Evolutionary conservation across 2,329 filamentous ascomycete species (phyloP).

Genomic region (Talaromyces sp.): DNA sequence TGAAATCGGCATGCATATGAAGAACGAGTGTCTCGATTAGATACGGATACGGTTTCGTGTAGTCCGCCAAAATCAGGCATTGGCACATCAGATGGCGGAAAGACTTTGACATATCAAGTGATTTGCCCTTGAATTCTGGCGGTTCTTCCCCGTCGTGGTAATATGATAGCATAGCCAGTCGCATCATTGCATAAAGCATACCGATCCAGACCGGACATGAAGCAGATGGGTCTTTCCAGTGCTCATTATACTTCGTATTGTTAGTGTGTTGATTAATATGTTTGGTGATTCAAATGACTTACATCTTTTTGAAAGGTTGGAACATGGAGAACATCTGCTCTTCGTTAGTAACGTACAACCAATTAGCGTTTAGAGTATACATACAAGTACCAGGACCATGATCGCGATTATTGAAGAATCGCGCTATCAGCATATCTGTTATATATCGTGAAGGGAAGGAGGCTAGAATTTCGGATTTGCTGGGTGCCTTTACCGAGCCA

Average conservation of each 20-base stretch:
- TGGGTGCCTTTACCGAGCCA: conserved; percentile 66
- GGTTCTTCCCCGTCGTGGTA: conserved; percentile 62
- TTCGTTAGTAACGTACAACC: conserved; percentile 6
- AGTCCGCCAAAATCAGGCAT: conserved; percentile 62
- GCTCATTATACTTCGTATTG: conserved; percentile 55
- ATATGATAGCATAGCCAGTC: conserved; percentile 63
- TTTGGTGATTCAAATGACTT: conserved; percentile 20
- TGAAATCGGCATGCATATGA: conserved; percentile 62
- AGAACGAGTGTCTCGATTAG: conserved; percentile 63
- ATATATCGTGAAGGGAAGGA: conserved; percentile 77
- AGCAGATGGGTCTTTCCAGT: conserved; percentile 60
- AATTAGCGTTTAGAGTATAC: conserved; percentile 35
- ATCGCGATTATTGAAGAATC: conserved; percentile 85
- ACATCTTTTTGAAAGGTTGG: conserved; percentile 80
- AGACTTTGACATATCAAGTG: conserved; percentile 46
- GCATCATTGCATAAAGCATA: conserved; percentile 64
- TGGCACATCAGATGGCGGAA: conserved; percentile 60
- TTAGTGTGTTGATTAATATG: conserved; percentile 12
- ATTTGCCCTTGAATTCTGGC: conserved; percentile 60
- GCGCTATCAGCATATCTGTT: conserved; percentile 78
- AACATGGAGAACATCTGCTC: conserved; percentile 68
- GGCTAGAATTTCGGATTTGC: conserved; percentile 73
- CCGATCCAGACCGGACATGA: conserved; percentile 62
- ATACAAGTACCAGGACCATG: conserved; percentile 59
- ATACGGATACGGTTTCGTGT: conserved; percentile 60